Evolutionary conservation across 108 stramenopile species (phyloP).

Genomic region (Skeletonema grethae): DNA sequence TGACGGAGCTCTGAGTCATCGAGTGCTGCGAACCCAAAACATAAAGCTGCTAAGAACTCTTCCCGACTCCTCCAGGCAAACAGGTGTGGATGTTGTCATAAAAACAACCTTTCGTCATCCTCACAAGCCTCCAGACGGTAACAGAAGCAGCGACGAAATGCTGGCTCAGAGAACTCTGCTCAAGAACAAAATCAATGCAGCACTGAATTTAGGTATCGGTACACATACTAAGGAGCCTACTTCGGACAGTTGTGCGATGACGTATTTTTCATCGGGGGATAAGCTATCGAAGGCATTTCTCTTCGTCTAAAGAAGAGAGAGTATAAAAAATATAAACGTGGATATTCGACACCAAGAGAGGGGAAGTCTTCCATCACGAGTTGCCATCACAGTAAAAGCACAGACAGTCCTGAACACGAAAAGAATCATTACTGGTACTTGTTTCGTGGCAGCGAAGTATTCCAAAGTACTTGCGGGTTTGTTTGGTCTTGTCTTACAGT

Average conservation of each 20-base stretch:
- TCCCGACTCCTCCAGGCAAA: slow-evolving; percentile 1
- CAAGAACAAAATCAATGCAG: background rate
- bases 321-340: too few relatives aligned
- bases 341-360: too few relatives aligned
- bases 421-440: too few relatives aligned
- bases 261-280: slow-evolving; percentile 2
- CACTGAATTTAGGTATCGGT: background rate
- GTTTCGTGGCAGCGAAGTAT: too few relatives aligned
- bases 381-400: too few relatives aligned
- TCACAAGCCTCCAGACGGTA: slow-evolving; percentile 28
- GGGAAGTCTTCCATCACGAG: too few relatives aligned
- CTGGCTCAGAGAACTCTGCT: background rate
- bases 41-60: slow-evolving; percentile 30
- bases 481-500: too few relatives aligned
- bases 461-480: too few relatives aligned
- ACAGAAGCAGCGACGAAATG: background rate
- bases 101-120: slow-evolving; percentile 49
- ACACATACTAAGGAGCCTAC: background rate
- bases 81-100: slow-evolving; percentile 17
- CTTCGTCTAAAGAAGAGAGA: background rate
- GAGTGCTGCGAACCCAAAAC: slow-evolving; percentile 37
- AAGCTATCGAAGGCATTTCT: background rate
- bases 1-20: slow-evolving; percentile 34
- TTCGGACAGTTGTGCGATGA: background rate
- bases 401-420: too few relatives aligned